Conservation (phyloP, 306 rosid species). For the Fragaria nilgerrensis region DNA sequence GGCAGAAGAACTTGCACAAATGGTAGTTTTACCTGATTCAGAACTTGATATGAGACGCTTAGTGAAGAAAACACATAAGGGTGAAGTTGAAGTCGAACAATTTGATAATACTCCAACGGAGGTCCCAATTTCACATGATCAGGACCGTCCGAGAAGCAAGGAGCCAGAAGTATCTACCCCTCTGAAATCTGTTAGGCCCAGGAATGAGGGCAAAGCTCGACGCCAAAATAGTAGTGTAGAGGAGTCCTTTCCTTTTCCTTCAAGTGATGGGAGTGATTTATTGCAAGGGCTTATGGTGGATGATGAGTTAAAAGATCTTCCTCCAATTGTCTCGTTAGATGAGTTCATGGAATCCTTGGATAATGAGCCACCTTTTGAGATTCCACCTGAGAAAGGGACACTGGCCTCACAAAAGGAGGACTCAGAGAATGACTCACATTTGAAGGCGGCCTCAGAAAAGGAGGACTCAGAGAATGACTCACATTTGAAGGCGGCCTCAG, state of each 20-base stretch:
- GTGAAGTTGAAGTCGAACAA: conserved; percentile 94
- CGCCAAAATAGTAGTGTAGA: conserved; percentile 38
- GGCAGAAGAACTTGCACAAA: conserved; percentile 97
- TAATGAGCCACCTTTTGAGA: conserved; percentile 79
- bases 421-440: conserved; percentile 38
- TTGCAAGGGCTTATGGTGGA: conserved; percentile 83
- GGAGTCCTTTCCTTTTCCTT: conserved; percentile 49
- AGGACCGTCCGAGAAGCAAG: conserved; percentile 35
- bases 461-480: conserved; percentile 42
- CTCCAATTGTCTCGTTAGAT: conserved; percentile 83
- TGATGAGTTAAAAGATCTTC: conserved; percentile 76
- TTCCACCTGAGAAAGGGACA: conserved; percentile 43
- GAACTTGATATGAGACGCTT: conserved; percentile 82
- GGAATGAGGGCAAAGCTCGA: conserved; percentile 26
- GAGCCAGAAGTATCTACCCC: conserved; percentile 34
- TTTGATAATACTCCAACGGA: conserved; percentile 53
- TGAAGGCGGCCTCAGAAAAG: conserved; percentile 39
- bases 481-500: conserved; percentile 34
- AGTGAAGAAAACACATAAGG: conserved; percentile 94
- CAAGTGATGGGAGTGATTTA: conserved; percentile 61
- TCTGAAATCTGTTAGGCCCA: conserved; percentile 35
- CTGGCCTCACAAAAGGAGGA: conserved; percentile 45
- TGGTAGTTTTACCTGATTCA: conserved; percentile 88
- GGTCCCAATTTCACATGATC: conserved; percentile 48
- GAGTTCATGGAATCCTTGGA: conserved; percentile 92